phyloP scores from a whole-genome alignment of 768 basidiomycete genomes.

The Crepidotus variabilis region DNA sequence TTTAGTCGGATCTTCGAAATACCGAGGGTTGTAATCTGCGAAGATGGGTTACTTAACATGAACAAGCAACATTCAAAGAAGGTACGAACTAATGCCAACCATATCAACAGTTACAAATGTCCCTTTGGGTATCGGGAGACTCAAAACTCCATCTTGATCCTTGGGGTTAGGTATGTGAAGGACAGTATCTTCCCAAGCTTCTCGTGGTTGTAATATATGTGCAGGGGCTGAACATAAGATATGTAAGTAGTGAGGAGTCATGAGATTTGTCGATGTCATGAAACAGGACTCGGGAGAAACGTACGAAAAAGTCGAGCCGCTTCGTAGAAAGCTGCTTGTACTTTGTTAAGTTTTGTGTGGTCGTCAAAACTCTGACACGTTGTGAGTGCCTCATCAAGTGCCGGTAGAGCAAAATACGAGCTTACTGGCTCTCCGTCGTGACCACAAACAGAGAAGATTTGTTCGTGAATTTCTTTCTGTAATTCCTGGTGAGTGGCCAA shows the following conservation, averaged over 20 bases:
- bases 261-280: not conserved
- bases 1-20: too few species aligned
- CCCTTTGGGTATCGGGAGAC: conserved; percentile 33
- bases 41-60: too few species aligned
- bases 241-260: conserved; percentile 38
- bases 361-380: conserved; percentile 36
- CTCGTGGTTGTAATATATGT: too few species aligned
- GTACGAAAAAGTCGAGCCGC: conserved; percentile 42
- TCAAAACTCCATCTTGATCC: conserved; percentile 29
- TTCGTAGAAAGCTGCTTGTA: conserved; percentile 42
- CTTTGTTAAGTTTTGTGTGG: conserved; percentile 36
- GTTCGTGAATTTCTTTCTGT: conserved; percentile 43
- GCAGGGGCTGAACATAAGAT: too few species aligned
- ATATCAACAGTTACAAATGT: conserved; percentile 36
- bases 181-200: conserved; percentile 35
- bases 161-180: conserved; percentile 30
- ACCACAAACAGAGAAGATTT: conserved; percentile 38
- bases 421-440: conserved; percentile 17
- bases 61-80: too few species aligned
- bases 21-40: too few species aligned
- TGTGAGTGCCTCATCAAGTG: not conserved
- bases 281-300: conserved; percentile 11
- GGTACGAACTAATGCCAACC: conserved; percentile 43
- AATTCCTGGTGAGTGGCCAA: conserved; percentile 41
- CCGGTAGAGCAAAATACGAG: not conserved